Conservation (phyloP, 257 asterid genomes). For the Anisodus acutangulus region DNA sequence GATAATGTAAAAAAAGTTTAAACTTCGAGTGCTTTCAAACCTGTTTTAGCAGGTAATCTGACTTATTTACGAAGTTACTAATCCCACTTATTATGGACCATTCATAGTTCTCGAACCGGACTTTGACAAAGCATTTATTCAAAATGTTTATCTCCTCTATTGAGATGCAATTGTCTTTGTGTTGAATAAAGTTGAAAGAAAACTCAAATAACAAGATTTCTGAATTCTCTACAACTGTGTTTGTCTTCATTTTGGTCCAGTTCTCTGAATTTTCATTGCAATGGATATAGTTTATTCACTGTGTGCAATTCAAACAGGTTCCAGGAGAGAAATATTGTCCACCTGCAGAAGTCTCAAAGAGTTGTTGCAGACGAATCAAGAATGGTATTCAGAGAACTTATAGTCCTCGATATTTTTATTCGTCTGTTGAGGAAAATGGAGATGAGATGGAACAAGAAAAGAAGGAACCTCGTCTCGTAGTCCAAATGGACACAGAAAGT, state of each 20-base stretch:
- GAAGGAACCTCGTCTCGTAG: constrained; percentile 64
- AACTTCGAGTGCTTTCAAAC: too few relatives aligned
- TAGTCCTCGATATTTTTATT: constrained; percentile 63
- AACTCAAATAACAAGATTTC: not conserved
- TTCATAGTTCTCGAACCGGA: too few relatives aligned
- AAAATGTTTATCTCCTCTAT: too few relatives aligned
- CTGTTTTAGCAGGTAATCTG: too few relatives aligned
- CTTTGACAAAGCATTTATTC: too few relatives aligned
- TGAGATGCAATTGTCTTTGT: too few relatives aligned
- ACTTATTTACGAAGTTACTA: too few relatives aligned
- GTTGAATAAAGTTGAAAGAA: not conserved
- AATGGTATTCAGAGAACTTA: constrained; percentile 48
- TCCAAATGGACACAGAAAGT: constrained; percentile 87
- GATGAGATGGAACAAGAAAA: constrained; percentile 42
- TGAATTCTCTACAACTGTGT: not conserved
- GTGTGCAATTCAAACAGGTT: constrained; percentile 40
- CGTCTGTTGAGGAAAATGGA: constrained; percentile 57
- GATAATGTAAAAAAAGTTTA: too few relatives aligned
- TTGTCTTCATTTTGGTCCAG: not conserved
- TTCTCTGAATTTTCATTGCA: not conserved
- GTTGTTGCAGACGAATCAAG: constrained; percentile 62
- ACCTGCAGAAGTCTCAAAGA: constrained; percentile 62
- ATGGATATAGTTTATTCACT: not conserved
- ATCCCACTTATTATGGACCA: too few relatives aligned
- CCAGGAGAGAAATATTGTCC: constrained; percentile 65